Conservation (phyloP, 352 stramenopile genomes). For the Thraustochytrium sp. region DNA sequence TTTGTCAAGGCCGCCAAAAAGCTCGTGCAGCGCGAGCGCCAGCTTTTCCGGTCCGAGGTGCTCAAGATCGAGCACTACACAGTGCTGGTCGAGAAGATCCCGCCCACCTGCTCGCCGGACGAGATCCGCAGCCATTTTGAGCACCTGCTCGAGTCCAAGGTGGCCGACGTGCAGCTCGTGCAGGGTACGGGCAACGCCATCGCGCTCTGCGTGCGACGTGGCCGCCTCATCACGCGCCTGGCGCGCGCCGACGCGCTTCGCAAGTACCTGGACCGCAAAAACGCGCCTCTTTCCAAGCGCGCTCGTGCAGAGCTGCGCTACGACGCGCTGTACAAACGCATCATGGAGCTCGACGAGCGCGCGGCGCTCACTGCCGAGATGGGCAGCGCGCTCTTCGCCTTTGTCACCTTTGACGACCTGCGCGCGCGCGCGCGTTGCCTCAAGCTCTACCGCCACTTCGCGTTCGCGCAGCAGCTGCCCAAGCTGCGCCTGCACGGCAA, state of each 20-base stretch:
- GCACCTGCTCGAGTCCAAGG: neutral
- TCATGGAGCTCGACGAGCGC: neutral
- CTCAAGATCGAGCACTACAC: slow-evolving; percentile 20
- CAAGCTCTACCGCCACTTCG: neutral
- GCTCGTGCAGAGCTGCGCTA: neutral
- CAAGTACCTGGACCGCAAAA: neutral
- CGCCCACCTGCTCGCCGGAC: neutral
- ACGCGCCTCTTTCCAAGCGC: neutral
- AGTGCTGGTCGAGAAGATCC: slow-evolving; percentile 11
- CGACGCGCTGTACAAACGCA: neutral
- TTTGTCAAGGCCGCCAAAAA: neutral
- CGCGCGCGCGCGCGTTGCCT: neutral
- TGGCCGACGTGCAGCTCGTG: slow-evolving; percentile 2
- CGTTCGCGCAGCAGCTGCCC: neutral
- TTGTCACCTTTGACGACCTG: slow-evolving; percentile 13
- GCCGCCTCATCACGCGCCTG: neutral
- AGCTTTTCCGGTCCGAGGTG: neutral
- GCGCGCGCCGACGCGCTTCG: slow-evolving; percentile 2
- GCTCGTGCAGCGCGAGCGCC: neutral
- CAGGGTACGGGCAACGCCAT: neutral
- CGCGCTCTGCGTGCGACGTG: neutral
- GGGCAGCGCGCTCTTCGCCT: neutral
- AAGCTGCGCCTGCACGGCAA: neutral
- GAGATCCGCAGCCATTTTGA: neutral
- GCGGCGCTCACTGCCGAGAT: neutral